phyloP scores from a whole-genome alignment of 306 rosid genomes.

The Castanea crenata region DNA sequence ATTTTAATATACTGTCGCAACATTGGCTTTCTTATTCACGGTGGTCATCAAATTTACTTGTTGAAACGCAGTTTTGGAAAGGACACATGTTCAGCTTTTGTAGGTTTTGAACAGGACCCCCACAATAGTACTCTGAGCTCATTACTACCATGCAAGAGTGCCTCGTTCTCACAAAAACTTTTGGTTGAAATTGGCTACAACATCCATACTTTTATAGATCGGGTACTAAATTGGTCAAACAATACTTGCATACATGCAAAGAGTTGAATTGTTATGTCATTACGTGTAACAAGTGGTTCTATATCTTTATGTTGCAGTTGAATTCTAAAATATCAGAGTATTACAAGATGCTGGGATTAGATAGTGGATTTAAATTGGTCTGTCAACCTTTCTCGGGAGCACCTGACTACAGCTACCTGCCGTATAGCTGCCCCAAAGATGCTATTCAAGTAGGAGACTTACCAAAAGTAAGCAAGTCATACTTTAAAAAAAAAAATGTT shows the following conservation, averaged over 20 bases:
- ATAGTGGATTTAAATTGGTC: constrained; percentile 30
- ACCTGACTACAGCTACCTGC: constrained; percentile 49
- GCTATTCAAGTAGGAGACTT: constrained; percentile 39
- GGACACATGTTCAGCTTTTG: constrained; percentile 65
- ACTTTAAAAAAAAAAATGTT: too few species aligned
- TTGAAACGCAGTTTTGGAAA: constrained; percentile 51
- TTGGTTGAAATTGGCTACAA: constrained; percentile 49
- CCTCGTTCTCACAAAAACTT: constrained; percentile 38
- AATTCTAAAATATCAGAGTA: constrained; percentile 48
- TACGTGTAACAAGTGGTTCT: neutral
- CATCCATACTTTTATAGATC: constrained; percentile 43
- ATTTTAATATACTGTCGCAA: neutral
- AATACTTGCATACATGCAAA: neutral
- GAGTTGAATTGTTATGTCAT: neutral
- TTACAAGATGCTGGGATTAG: constrained; percentile 40
- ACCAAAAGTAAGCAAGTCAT: constrained; percentile 42
- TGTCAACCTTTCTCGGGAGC: constrained; percentile 65
- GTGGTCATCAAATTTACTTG: neutral
- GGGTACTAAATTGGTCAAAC: constrained; percentile 29
- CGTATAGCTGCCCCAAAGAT: constrained; percentile 39
- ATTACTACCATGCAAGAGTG: constrained; percentile 58
- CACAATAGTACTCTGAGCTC: constrained; percentile 55
- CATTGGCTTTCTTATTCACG: neutral
- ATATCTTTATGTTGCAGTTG: constrained; percentile 43
- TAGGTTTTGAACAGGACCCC: constrained; percentile 45